A percentile compares a stretch with the other conserved stretches of the same genome.
These are phyloP conservation scores for Sanghuangporus weigelae DNA, from an alignment of 1,284 basidiomycete species.

Conservation along the genomic window DNA sequence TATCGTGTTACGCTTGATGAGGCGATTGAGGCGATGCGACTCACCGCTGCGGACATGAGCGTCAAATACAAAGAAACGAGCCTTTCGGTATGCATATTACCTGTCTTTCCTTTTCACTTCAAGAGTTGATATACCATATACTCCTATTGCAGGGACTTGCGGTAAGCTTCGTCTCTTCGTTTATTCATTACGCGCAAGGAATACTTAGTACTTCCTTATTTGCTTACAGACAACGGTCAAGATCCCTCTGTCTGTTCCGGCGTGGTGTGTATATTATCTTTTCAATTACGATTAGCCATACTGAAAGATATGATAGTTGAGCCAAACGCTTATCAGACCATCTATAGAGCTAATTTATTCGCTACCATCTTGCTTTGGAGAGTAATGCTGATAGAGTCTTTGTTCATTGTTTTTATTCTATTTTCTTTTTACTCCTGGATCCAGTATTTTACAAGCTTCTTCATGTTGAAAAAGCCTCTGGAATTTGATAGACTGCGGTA, in stretches of 20 bases:
- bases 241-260: slow-evolving; percentile 38
- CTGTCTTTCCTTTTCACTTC: not conserved
- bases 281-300: not conserved
- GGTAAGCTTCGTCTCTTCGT: slow-evolving; percentile 33
- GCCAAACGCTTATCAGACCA: not conserved
- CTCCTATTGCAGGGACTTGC: slow-evolving; percentile 51
- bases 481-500: too few relatives aligned
- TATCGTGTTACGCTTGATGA: slow-evolving; percentile 90
- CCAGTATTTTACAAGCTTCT: too few relatives aligned
- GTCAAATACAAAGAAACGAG: slow-evolving; percentile 92
- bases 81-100: slow-evolving; percentile 58
- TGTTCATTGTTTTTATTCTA: not conserved
- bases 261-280: slow-evolving; percentile 24
- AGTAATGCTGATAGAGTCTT: not conserved
- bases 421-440: too few relatives aligned
- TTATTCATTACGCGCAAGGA: not conserved
- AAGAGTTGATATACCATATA: not conserved
- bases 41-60: slow-evolving; percentile 87
- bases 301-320: not conserved
- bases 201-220: slow-evolving; percentile 6
- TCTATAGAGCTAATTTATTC: too few relatives aligned
- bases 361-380: too few relatives aligned
- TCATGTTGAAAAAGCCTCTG: too few relatives aligned
- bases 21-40: slow-evolving; percentile 92
- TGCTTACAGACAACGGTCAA: slow-evolving; percentile 33